Percentiles rank a stretch among this genome's conserved stretches.
Conservation (phyloP, 2,329 filamentous ascomycete species). For the Clarireedia paspali region DNA sequence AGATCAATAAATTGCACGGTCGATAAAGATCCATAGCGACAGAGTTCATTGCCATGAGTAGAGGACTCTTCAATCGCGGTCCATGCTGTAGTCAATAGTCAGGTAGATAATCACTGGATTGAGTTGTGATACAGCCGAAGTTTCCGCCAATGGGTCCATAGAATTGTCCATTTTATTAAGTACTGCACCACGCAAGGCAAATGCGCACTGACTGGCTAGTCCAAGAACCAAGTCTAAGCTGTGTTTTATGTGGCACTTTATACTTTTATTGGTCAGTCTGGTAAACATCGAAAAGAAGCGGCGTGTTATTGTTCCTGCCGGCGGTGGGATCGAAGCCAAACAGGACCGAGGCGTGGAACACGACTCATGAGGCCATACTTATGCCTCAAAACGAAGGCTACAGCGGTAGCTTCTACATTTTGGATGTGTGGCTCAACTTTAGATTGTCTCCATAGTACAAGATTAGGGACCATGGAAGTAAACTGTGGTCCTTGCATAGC, state of each 20-base stretch:
- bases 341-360: too few species aligned
- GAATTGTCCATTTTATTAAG: background rate
- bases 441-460: too few species aligned
- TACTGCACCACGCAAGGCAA: background rate
- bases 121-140: background rate
- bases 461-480: too few species aligned
- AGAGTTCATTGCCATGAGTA: too few species aligned
- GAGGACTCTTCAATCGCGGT: too few species aligned
- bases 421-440: too few species aligned
- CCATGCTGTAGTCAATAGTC: background rate
- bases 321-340: background rate
- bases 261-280: background rate
- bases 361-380: too few species aligned
- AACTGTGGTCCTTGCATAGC: too few species aligned
- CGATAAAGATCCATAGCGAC: too few species aligned
- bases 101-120: background rate
- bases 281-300: background rate
- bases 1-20: too few species aligned
- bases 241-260: background rate
- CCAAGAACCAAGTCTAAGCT: background rate
- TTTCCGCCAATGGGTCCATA: background rate
- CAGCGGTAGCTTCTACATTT: too few species aligned
- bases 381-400: too few species aligned
- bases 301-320: background rate
- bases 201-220: background rate